Base-by-base conservation (phyloP, 2,329 filamentous ascomycete species). In the Clonostachys chloroleuca region DNA sequence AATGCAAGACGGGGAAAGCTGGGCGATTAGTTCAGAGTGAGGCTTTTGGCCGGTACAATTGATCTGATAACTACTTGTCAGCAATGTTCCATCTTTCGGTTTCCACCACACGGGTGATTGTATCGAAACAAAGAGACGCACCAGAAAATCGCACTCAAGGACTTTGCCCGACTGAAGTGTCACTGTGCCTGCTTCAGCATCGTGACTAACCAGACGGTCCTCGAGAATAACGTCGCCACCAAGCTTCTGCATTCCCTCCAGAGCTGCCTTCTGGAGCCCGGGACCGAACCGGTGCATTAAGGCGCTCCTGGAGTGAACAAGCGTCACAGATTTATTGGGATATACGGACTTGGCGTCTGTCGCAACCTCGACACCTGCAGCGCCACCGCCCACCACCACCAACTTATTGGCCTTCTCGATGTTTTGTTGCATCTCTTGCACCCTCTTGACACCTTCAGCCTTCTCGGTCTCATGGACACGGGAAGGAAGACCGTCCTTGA, bases 281-380 rank as follows among this genome's bases (percentile, higher is more conserved):
- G 67, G 65, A 4, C 70, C 73, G 34, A 77, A 85, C 0, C 70
- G 67, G 47, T 75, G 69, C 72, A 85, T 73, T 2, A 84, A 59
- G 0, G 64, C 65, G 10, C 18, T 13, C 18, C 80, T 65, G 2
- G 82, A 84, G 57, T 85, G 81, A 1, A 86, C 68, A 8, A 86
- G 57, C 0, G 72, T 72, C 10, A 86, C 74, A 0, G 64, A 60
- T 60, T 85, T 85, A 7, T 75, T 68, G 0, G 79, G 78, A 52
- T 79, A 81, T 10, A 65, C 57, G 6, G 68, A 68, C 59, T 82
- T 83, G 9, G 78, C 74, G 55, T 86, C 81, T 1, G 78, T 73
- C 0, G 79, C 80, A 34, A 84, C 62, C 60, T 85, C 79, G 0
- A 85, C 75, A 2, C 82, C 82, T 0, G 81, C 81, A 1, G 82